Evolutionary conservation across 1,139 yeast species (phyloP).

Genomic region (Geotrichum histeridarum): DNA sequence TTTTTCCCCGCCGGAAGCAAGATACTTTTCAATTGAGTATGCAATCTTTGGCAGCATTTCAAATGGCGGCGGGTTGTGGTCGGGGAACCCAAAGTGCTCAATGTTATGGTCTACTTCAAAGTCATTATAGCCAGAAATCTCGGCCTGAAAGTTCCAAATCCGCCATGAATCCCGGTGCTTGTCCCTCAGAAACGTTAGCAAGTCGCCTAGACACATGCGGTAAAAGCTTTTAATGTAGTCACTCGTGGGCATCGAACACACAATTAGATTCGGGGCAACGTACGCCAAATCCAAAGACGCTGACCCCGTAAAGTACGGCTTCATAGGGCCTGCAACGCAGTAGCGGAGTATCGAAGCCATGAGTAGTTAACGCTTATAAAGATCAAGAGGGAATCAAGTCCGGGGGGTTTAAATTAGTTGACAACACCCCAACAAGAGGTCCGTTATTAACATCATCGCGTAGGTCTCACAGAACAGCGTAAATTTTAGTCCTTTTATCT

Average conservation of each 20-base stretch:
- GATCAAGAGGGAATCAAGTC: too few species aligned
- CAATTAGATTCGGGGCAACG: conserved; percentile 56
- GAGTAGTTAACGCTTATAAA: conserved; percentile 35
- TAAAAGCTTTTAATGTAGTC: conserved; percentile 45
- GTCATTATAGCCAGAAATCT: conserved; percentile 47
- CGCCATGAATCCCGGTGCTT: conserved; percentile 59
- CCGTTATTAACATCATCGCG: too few species aligned
- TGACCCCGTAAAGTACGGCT: conserved; percentile 24
- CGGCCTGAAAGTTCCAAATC: conserved; percentile 68
- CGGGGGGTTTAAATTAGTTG: too few species aligned
- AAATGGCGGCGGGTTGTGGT: conserved; percentile 75
- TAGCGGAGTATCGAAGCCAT: conserved; percentile 33
- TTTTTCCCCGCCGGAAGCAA: conserved; percentile 37
- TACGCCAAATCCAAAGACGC: conserved; percentile 55
- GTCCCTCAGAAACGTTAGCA: conserved; percentile 47
- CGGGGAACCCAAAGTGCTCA: conserved; percentile 57
- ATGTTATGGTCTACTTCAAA: conserved; percentile 38
- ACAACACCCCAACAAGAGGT: neutral
- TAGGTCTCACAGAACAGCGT: neutral
- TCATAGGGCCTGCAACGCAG: conserved; percentile 28
- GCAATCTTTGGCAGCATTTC: conserved; percentile 44
- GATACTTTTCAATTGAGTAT: conserved; percentile 44
- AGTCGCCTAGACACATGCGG: conserved; percentile 51
- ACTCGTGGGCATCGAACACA: conserved; percentile 68
- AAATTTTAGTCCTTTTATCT: neutral